Evolutionary conservation across 2,329 filamentous ascomycete genomes (phyloP), one percentile per base, ranked within the genome.

Genomic region (Hypoxylon sp.): DNA sequence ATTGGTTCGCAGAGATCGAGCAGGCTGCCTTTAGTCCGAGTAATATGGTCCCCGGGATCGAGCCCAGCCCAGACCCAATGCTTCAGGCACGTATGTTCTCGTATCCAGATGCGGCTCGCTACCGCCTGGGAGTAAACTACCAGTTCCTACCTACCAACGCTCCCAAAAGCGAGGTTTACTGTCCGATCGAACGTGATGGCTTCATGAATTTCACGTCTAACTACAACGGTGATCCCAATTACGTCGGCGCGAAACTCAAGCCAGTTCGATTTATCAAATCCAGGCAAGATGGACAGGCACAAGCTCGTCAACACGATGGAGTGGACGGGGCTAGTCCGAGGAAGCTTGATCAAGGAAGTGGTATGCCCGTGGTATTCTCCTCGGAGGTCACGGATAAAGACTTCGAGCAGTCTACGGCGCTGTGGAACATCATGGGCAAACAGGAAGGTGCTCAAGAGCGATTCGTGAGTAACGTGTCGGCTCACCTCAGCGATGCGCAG

Each of bases 1-100:
- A 77, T 48, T 72, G 61, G 70, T 75, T 75, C 45, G 66, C 70
- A 2, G 67, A 90, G 63, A 82, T 87, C 51, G 87, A 89, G 70
- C 87, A 89, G 75, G 84, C 85, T 0, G 83, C 85, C 0, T 89
- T 89, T 68, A 86, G 83, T 0, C 87, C 87, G 0, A 83, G 82
- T 0, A 86, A 80, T 25, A 82, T 88, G 77, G 85, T 89, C 0
- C 85, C 86, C 0, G 87, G 87, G 3, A 80, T 86, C 60, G 86
- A 81, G 2, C 80, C 84, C 0, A 83, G 82, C 0, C 83, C 86
- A 0, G 87, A 89, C 72, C 82, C 84, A 0, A 72, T 87, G 73
- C 79, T 88, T 0, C 85, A 88, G 74, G 82, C 84, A 2, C 80
- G 85, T 2, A 80, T 86, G 78, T 87, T 88, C 70, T 79, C 83